phyloP scores from a whole-genome alignment of 768 basidiomycete species.

The Russula foetens region DNA sequence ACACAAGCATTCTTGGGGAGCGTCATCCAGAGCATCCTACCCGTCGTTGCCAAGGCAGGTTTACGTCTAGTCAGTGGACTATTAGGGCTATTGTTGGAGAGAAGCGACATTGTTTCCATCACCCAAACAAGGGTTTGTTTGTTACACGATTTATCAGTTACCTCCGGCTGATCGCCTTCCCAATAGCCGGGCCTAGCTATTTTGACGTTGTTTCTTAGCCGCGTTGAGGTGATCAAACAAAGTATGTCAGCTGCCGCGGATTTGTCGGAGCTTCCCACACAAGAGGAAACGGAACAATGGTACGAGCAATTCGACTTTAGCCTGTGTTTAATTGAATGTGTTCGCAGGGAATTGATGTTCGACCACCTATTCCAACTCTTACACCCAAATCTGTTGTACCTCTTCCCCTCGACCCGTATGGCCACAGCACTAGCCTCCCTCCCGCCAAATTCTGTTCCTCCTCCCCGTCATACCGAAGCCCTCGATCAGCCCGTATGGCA shows the following conservation, averaged over 20 bases:
- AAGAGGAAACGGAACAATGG: slow-evolving; percentile 78
- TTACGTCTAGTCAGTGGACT: slow-evolving; percentile 82
- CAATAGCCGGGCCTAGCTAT: slow-evolving; percentile 83
- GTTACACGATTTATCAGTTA: not conserved
- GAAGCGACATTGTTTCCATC: slow-evolving; percentile 64
- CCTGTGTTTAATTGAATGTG: slow-evolving; percentile 2
- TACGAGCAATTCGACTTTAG: slow-evolving; percentile 28
- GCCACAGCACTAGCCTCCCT: slow-evolving; percentile 29
- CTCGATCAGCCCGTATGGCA: slow-evolving; percentile 93
- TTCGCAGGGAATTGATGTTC: slow-evolving; percentile 74
- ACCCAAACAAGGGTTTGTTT: slow-evolving; percentile 71
- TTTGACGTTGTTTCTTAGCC: slow-evolving; percentile 82
- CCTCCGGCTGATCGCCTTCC: slow-evolving; percentile 4
- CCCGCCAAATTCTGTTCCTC: slow-evolving; percentile 29
- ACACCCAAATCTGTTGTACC: slow-evolving; percentile 59
- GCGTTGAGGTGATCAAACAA: slow-evolving; percentile 89
- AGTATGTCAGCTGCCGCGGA: slow-evolving; percentile 46
- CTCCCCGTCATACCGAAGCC: slow-evolving; percentile 43
- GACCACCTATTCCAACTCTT: slow-evolving; percentile 80
- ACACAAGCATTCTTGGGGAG: slow-evolving; percentile 84
- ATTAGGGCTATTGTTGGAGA: slow-evolving; percentile 71
- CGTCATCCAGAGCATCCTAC: slow-evolving; percentile 80
- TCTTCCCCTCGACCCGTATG: slow-evolving; percentile 89
- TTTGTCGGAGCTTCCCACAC: slow-evolving; percentile 45
- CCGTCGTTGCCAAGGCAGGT: slow-evolving; percentile 69